Evolutionary conservation across 805 yeast genomes (phyloP).

Genomic region (Danielozyma ontarioensis): DNA sequence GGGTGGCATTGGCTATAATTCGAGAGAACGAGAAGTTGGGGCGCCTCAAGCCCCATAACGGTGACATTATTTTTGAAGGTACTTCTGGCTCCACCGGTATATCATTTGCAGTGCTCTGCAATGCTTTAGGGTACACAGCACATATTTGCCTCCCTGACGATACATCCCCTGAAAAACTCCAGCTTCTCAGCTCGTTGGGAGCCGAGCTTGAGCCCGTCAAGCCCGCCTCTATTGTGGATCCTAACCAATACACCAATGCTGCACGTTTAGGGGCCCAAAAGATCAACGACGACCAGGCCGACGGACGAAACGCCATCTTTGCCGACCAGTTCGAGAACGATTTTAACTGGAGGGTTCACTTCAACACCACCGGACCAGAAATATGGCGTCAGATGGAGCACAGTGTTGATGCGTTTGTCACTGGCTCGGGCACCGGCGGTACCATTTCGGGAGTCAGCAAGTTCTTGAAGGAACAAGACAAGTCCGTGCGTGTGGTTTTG

Average conservation of each 20-base stretch:
- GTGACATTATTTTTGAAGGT: slow-evolving; percentile 85
- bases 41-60: slow-evolving; percentile 48
- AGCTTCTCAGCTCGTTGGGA: slow-evolving; percentile 66
- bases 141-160: slow-evolving; percentile 96
- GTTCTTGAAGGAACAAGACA: slow-evolving; percentile 39
- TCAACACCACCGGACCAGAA: slow-evolving; percentile 85
- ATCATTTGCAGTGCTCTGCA: slow-evolving; percentile 84
- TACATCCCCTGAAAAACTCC: slow-evolving; percentile 79
- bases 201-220: slow-evolving; percentile 81
- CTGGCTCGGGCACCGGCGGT: slow-evolving; percentile 90
- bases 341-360: slow-evolving; percentile 83
- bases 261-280: slow-evolving; percentile 66
- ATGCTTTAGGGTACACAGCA: slow-evolving; percentile 81
- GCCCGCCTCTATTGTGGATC: slow-evolving; percentile 94
- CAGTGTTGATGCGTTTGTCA: slow-evolving; percentile 64
- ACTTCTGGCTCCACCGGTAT: slow-evolving; percentile 97
- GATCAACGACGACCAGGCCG: slow-evolving; percentile 35
- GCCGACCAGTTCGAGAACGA: slow-evolving; percentile 96
- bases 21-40: slow-evolving; percentile 61
- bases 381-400: slow-evolving; percentile 66
- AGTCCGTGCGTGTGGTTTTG: slow-evolving; percentile 47
- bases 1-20: slow-evolving; percentile 86
- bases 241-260: slow-evolving; percentile 85
- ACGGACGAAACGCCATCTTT: slow-evolving; percentile 59
- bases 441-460: slow-evolving; percentile 22